phyloP scores from a whole-genome alignment of 257 asterid genomes.

The Fraxinus excelsior region DNA sequence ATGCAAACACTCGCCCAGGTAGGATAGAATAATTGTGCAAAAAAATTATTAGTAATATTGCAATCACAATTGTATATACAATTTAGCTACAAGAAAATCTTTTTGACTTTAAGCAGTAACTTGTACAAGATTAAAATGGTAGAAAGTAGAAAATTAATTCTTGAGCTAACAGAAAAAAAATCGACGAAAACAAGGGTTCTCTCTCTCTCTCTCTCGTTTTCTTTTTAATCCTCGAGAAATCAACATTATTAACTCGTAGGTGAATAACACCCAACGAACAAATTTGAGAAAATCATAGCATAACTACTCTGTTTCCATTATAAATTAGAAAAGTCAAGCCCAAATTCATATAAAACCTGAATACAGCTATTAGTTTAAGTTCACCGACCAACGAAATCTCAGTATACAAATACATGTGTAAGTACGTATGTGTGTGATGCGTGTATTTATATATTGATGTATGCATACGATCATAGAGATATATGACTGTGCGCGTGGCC shows the following conservation, averaged over 20 bases:
- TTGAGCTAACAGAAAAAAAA: constrained; percentile 1
- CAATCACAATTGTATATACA: background rate
- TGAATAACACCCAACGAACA: constrained; percentile 14
- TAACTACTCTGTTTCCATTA: background rate
- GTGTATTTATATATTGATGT: background rate
- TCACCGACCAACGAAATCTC: background rate
- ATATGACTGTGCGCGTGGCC: background rate
- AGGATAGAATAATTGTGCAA: background rate
- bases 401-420: background rate
- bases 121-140: background rate
- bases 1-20: background rate
- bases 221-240: background rate
- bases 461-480: background rate
- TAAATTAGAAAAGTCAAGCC: constrained; percentile 24
- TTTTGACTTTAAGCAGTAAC: background rate
- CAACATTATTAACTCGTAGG: constrained; percentile 6
- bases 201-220: background rate
- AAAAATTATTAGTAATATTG: background rate
- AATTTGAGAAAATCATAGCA: background rate
- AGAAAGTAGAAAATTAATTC: background rate
- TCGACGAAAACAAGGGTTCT: background rate
- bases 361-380: background rate
- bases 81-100: background rate
- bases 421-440: background rate
- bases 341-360: constrained; percentile 18